Evolutionary conservation across 495 filamentous ascomycete genomes (phyloP).

Genomic region (Saxispiralis lemnorum): DNA sequence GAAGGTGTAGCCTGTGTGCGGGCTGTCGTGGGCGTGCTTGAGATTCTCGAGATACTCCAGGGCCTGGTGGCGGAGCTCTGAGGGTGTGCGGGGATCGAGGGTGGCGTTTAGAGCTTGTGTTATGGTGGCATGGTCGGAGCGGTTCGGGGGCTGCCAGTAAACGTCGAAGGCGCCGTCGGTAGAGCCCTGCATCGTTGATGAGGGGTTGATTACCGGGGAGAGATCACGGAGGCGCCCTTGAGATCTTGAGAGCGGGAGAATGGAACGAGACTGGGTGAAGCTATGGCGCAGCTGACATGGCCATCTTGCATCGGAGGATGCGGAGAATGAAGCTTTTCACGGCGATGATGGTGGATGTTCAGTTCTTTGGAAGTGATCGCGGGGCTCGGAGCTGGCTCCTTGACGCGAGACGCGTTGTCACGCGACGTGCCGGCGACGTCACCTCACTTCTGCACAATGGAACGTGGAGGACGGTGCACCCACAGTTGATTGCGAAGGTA

Average conservation of each 20-base stretch:
- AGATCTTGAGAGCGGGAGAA: too few species aligned
- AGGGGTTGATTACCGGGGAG: neutral
- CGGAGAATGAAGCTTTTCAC: too few species aligned
- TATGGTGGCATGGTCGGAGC: slow-evolving; percentile 34
- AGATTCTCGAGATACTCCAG: slow-evolving; percentile 65
- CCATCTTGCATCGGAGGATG: too few species aligned
- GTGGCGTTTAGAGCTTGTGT: slow-evolving; percentile 69
- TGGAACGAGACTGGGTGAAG: too few species aligned
- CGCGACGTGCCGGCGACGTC: neutral
- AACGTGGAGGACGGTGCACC: too few species aligned
- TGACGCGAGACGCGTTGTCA: neutral
- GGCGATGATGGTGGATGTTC: neutral
- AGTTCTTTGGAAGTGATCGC: neutral
- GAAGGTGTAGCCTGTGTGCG: slow-evolving; percentile 69
- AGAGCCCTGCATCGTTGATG: neutral
- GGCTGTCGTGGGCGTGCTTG: slow-evolving; percentile 59
- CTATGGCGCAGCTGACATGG: too few species aligned
- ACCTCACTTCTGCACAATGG: too few species aligned
- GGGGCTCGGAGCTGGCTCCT: neutral
- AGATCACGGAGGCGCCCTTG: neutral
- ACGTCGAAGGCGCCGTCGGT: slow-evolving; percentile 5
- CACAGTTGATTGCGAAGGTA: too few species aligned
- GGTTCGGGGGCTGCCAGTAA: slow-evolving; percentile 2
- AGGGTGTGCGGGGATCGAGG: slow-evolving; percentile 64
- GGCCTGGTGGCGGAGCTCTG: slow-evolving; percentile 69